Base-by-base conservation (phyloP, 805 yeast species). In the Candida nonsorbophila region DNA sequence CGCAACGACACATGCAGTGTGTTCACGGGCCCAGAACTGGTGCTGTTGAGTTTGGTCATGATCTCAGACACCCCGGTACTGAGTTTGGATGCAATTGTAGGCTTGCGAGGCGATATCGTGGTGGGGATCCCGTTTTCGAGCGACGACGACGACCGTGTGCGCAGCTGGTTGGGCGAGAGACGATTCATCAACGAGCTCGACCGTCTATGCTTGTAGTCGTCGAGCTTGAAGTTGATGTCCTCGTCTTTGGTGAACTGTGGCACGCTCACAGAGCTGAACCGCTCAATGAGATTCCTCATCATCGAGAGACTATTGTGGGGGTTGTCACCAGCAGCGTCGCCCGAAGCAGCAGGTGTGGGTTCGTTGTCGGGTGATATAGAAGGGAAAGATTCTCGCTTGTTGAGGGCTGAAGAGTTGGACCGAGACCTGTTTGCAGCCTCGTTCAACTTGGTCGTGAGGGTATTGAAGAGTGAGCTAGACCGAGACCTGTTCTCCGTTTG, bases 41-140 rank as follows among this genome's bases (percentile, higher is more conserved):
- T 14, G 15, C 31, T 27, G 25, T 59, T 62, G 14, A 62, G 45
- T 34, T 59, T 63, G 10, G 60, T 61, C 66, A 64, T 63, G 24
- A 64, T 55, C 32, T 64, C 69, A 10, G 57, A 37, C 6, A 64
- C 60, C 1, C 70, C 69, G n/a, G 38, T 47, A n/a, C 63, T 48
- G 24, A 63, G 44, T 39, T 62, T 64, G 14, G 60, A 47, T n/a
- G 64, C 55, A 10, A 58, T 51, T 7, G 62, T 53, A 31, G 49
- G 55, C 18, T 57, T 43, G 32, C 55, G 52, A n/a, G 36, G 44
- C 4, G 42, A 30, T n/a, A 36, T 14, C 16, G 22, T 40, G 14
- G 16, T 13, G 7, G 7, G 11, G 6, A n/a, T 5, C 5, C 15
- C 7, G n/a, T 21, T 33, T 21, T 40, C 41, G 4, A 40, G 24